Conservation (phyloP, 768 basidiomycete species). For the Strobilomyces dryophilus region DNA sequence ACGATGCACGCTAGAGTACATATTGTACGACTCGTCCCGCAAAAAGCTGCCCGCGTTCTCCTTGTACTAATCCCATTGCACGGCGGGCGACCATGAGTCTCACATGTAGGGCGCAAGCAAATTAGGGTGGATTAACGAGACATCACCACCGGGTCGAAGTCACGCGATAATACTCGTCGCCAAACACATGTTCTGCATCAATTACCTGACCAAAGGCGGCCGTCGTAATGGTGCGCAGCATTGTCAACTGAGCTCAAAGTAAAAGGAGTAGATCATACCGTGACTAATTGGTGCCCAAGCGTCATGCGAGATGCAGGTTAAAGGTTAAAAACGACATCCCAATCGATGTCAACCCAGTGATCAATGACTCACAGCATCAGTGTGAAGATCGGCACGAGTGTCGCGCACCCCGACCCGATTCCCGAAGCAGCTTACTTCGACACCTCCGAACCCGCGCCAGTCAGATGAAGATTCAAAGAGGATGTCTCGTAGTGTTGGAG, state of each 20-base stretch:
- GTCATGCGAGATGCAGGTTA: neutral
- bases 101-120: neutral
- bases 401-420: slow-evolving; percentile 47
- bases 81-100: neutral
- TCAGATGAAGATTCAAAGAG: too few species aligned
- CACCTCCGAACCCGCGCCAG: slow-evolving; percentile 26
- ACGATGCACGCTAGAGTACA: slow-evolving; percentile 4
- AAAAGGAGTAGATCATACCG: slow-evolving; percentile 25
- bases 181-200: neutral
- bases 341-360: slow-evolving; percentile 9
- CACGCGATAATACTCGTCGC: neutral
- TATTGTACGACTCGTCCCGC: slow-evolving; percentile 7
- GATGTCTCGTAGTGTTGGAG: too few species aligned
- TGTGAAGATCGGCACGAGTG: slow-evolving; percentile 49
- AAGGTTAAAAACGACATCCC: slow-evolving; percentile 16
- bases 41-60: slow-evolving; percentile 7
- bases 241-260: neutral
- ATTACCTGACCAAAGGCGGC: slow-evolving; percentile 41
- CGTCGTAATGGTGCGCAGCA: neutral
- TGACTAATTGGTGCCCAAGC: slow-evolving; percentile 46
- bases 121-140: slow-evolving; percentile 7
- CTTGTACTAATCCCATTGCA: slow-evolving; percentile 3
- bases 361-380: slow-evolving; percentile 15
- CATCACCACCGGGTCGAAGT: neutral
- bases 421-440: slow-evolving; percentile 51